Evolutionary conservation across 2,329 filamentous ascomycete genomes (phyloP).

Genomic region (Ascochyta fabae): DNA sequence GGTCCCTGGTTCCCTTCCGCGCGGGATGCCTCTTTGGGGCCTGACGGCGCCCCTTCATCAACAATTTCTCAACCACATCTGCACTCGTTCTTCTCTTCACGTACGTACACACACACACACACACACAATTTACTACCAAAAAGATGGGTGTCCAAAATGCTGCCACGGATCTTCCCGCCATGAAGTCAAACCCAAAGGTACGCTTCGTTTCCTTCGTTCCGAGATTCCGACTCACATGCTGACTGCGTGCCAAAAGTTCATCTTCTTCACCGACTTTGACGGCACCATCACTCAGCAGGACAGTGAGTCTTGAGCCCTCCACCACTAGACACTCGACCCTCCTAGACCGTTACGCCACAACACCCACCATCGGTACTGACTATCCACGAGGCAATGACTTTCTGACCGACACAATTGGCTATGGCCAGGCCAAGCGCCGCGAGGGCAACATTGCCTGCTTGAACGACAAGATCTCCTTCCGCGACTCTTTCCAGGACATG

Average conservation of each 20-base stretch:
- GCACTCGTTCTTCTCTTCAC: constrained; percentile 3
- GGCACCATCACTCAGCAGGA: constrained; percentile 86
- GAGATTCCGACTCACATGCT: constrained; percentile 16
- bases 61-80: constrained; percentile 8
- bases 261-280: constrained; percentile 99
- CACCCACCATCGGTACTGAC: constrained; percentile 18
- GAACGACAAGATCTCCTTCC: constrained; percentile 72
- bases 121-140: constrained; percentile 5
- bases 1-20: constrained; percentile 21
- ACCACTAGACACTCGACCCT: constrained; percentile 4
- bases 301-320: constrained; percentile 54
- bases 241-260: constrained; percentile 62
- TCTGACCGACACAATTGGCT: constrained; percentile 89
- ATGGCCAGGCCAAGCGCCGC: constrained; percentile 72
- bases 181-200: constrained; percentile 66
- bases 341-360: constrained; percentile 15
- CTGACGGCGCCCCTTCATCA: constrained; percentile 12
- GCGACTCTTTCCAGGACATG: constrained; percentile 88
- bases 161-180: constrained; percentile 51
- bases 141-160: constrained; percentile 46
- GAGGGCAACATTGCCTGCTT: constrained; percentile 80
- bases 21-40: constrained; percentile 11
- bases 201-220: background rate
- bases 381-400: constrained; percentile 66
- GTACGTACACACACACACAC: background rate